A percentile compares a stretch with the other conserved stretches of the same genome.
Evolutionary conservation across 2,329 filamentous ascomycete genomes (phyloP).

Genomic region (Epichloe aotearoae): DNA sequence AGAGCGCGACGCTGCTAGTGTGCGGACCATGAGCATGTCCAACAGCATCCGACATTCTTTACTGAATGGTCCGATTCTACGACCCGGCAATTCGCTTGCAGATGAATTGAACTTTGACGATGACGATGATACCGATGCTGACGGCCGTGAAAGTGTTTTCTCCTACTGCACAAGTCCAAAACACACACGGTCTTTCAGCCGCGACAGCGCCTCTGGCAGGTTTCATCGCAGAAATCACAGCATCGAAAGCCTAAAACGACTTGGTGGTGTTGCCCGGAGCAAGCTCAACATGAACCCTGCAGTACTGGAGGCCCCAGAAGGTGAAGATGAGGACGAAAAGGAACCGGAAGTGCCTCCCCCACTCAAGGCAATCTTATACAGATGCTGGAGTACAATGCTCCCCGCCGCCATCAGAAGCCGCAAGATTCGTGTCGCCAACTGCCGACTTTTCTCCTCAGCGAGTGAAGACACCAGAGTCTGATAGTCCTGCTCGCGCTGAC

Average conservation of each 20-base stretch:
- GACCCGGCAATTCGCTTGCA: slow-evolving; percentile 64
- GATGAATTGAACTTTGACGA: slow-evolving; percentile 86
- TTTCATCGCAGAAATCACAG: slow-evolving; percentile 44
- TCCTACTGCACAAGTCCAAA: slow-evolving; percentile 31
- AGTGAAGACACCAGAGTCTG: slow-evolving; percentile 28
- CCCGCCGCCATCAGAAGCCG: slow-evolving; percentile 54
- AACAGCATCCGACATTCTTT: slow-evolving; percentile 63
- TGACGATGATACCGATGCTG: slow-evolving; percentile 55
- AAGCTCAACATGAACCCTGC: slow-evolving; percentile 39
- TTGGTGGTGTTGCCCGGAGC: slow-evolving; percentile 41
- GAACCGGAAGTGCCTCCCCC: slow-evolving; percentile 17
- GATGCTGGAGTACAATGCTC: slow-evolving; percentile 75
- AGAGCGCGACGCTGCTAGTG: slow-evolving; percentile 60
- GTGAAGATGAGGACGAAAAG: slow-evolving; percentile 40
- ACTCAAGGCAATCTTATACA: slow-evolving; percentile 44
- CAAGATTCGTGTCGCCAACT: slow-evolving; percentile 25
- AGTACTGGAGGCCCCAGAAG: slow-evolving; percentile 43
- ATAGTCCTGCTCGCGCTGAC: slow-evolving; percentile 31
- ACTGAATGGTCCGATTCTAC: slow-evolving; percentile 42
- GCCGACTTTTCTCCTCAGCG: slow-evolving; percentile 23
- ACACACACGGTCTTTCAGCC: slow-evolving; percentile 42
- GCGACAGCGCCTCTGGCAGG: slow-evolving; percentile 38
- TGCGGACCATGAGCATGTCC: slow-evolving; percentile 58
- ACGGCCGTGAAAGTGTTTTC: slow-evolving; percentile 50
- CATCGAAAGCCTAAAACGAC: slow-evolving; percentile 41